Evolutionary conservation across 2,329 filamentous ascomycete species (phyloP), one percentile per base, ranked within the genome.

Genomic region (Calonectria crousiana): DNA sequence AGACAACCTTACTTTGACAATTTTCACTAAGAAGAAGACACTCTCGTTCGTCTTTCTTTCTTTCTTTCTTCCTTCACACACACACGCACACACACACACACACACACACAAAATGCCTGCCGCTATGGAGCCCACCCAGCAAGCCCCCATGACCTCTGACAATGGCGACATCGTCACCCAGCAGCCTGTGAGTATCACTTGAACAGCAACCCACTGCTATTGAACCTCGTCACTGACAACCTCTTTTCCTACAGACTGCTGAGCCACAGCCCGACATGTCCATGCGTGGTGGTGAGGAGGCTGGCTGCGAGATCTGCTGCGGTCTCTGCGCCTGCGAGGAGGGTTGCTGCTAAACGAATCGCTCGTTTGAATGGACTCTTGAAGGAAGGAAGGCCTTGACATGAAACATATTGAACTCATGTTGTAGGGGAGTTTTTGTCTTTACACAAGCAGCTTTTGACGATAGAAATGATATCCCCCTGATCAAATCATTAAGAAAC

Each of bases 291-390:
- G 86, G 86, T 76, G 86, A 87, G 76, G 86, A 87, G 74, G 86
- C 85, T 44, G 86, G 86, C 47, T 87, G 86, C 72, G 86, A 87
- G 78, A 79, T 87, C 74, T 87, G 86, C 83, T 87, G 86, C 73
- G 86, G 86, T 72, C 84, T 87, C 73, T 87, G 86, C 80, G 85
- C 80, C 66, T 87, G 86, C 77, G 80, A 87, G 1, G 86, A 87
- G 77, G 80, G 78, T 28, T 87, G 86, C 82, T 87, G 86, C 80
- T 87, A 85, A 79, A 67, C 44, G 44, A 23, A 41, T 53, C 41
- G 14, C 56, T 10, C 30, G 11, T 14, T n/a, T 62, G 56, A 30
- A 23, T 23, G 18, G 16, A 68, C 62, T 53, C n/a, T 20, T 60
- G 66, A 44, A 53, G 38, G 41, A 34, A 49, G 20, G 38, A 41